Percentiles rank a stretch among this genome's conserved stretches.
These are phyloP conservation scores for Endotrypanum monterogeii DNA, from an alignment of 208 protist genomes.

Conservation along the genomic window DNA sequence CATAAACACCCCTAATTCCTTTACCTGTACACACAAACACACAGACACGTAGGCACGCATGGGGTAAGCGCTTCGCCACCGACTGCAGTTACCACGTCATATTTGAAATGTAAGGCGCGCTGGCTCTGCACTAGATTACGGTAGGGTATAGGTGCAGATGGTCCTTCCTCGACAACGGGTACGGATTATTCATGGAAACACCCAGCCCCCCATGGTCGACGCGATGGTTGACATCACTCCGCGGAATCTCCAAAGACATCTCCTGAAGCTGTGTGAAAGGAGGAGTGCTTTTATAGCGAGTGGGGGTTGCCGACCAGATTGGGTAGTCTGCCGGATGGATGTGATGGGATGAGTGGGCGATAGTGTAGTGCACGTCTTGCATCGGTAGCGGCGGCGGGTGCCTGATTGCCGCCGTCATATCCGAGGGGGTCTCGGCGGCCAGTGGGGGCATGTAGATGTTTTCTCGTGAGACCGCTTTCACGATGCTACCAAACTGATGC, in stretches of 20 bases:
- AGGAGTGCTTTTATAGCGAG: not conserved
- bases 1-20: not conserved
- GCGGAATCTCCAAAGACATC: not conserved
- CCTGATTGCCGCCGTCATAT: slow-evolving; percentile 9
- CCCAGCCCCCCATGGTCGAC: not conserved
- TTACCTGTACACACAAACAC: not conserved
- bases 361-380: slow-evolving; percentile 18
- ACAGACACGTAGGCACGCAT: not conserved
- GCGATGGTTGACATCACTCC: slow-evolving; percentile 1
- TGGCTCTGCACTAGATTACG: slow-evolving; percentile 8
- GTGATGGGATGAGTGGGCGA: slow-evolving; percentile 1
- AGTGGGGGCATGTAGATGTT: not conserved
- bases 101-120: not conserved
- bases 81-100: not conserved
- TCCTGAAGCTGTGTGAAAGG: not conserved
- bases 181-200: not conserved
- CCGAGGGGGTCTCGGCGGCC: slow-evolving; percentile 2
- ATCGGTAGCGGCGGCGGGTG: slow-evolving; percentile 26
- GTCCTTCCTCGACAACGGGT: not conserved
- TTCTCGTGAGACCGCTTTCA: slow-evolving; percentile 7
- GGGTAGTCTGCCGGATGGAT: not conserved
- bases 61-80: not conserved
- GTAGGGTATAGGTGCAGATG: not conserved
- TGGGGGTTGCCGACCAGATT: not conserved
- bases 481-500: slow-evolving; percentile 29